Percentiles rank a stretch among this genome's conserved stretches.
Evolutionary conservation across 2,329 filamentous ascomycete genomes (phyloP).

Genomic region (Cercospora zeina): DNA sequence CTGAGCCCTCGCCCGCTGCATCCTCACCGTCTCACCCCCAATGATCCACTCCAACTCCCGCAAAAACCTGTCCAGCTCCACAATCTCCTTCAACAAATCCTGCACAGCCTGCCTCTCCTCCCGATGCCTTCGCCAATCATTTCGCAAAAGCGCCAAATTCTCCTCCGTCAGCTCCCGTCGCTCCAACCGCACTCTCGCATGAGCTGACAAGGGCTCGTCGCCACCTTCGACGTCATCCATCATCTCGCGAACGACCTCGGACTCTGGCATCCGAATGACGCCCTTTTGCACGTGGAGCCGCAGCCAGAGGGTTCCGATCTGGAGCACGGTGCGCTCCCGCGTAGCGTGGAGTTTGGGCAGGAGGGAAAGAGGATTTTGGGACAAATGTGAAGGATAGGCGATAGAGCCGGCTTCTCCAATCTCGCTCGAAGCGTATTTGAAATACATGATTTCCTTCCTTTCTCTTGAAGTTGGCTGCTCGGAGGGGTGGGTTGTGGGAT

Average conservation of each 20-base stretch:
- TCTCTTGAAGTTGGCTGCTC: no score
- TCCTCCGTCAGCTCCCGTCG: neutral
- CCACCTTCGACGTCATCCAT: neutral
- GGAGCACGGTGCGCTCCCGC: no score
- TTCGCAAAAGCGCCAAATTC: neutral
- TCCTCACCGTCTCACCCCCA: neutral
- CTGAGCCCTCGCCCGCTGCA: neutral
- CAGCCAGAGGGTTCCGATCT: no score
- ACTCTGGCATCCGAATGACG: neutral
- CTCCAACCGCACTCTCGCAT: neutral
- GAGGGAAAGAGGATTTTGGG: no score
- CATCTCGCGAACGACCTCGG: neutral
- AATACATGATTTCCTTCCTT: no score
- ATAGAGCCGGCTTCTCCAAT: no score
- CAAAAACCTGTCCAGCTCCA: neutral
- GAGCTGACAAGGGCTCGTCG: neutral
- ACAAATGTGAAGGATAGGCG: no score
- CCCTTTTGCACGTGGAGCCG: no score
- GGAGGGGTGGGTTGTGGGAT: no score
- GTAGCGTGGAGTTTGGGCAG: no score
- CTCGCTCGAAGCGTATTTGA: no score
- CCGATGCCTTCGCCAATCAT: neutral
- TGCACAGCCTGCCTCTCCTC: neutral
- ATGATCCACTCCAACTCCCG: neutral
- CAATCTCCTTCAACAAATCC: neutral